Conservation (phyloP, 345 rosid genomes). For the Salix suchowensis region DNA sequence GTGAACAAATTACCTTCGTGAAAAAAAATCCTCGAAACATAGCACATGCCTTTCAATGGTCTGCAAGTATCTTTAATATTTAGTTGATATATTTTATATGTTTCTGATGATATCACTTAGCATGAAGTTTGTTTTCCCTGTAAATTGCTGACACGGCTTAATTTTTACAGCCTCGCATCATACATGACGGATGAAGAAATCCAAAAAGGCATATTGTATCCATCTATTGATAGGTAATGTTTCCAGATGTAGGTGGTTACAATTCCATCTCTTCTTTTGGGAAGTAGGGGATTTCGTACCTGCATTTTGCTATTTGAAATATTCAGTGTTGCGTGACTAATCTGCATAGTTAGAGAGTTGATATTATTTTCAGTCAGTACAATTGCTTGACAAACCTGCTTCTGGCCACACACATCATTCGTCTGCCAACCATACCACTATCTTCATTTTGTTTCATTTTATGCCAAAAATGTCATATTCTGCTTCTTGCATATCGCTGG, state of each 20-base stretch:
- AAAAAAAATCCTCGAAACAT: not conserved
- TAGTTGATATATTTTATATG: not conserved
- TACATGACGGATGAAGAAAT: constrained; percentile 89
- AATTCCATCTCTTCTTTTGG: not conserved
- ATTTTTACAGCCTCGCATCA: constrained; percentile 76
- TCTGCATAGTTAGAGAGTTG: not conserved
- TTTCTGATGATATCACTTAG: not conserved
- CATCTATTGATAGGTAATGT: constrained; percentile 71
- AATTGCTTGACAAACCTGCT: not conserved
- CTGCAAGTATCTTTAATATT: not conserved
- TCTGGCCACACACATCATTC: too few relatives aligned
- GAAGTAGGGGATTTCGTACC: not conserved
- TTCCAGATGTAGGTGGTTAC: not conserved
- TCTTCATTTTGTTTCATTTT: not conserved
- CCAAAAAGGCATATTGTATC: constrained; percentile 70
- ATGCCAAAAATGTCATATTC: not conserved
- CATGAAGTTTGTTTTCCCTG: not conserved
- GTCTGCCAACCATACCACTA: not conserved
- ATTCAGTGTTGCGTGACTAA: not conserved
- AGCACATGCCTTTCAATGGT: not conserved
- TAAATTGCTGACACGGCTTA: constrained; percentile 14
- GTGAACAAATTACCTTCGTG: not conserved
- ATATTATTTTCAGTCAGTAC: not conserved
- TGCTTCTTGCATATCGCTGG: not conserved
- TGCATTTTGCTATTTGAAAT: not conserved